Evolutionary conservation across 345 rosid genomes (phyloP), one percentile per base, ranked within the genome.

Genomic region (Dovyalis caffra): DNA sequence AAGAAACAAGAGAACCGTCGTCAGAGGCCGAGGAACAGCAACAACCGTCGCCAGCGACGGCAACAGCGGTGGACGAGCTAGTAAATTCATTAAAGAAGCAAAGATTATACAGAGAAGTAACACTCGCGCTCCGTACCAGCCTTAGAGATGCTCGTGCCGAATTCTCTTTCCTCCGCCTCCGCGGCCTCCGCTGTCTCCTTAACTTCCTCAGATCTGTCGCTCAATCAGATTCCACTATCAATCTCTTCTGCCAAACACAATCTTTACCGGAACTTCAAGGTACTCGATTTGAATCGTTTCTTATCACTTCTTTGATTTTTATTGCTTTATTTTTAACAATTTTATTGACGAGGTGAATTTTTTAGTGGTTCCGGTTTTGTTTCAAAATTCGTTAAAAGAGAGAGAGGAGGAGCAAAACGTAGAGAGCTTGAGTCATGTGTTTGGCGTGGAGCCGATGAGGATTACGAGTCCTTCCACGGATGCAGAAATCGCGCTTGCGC

Each of bases 111-210:
- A 79, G 96, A 60, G 99, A 95, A 83, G 88, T 95, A 72, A 93
- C 97, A 61, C 92, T 95, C 74, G 92, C 97, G 32, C 97, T 95
- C 58, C 90, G 95, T 7, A 86, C 93, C 43, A 92, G 95, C 34
- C 92, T 95, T 79, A 84, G 90, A 11, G 99, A 95, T 51, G 91
- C 93, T 21, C 83, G 92, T 65, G 97, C 98, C 56, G 96, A 91
- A 76, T 95, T 91, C 87, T 93, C 98, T 9, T 95, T 93, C 85
- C 97, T 95, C 75, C 96, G 98, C 26, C 81, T 89, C 72, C 93
- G 91, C 4, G 97, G 94, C 77, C 98, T 93, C 77, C 90, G 94
- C 69, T 88, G 87, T 53, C 91, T 95, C 67, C 95, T 93, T 77
- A 90, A 90, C 81, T 88, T 91, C 78, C 96, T 95, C 74, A 84